These are phyloP conservation scores for Chaetomium fimeti DNA, from an alignment of 495 filamentous ascomycete species.

Conservation along the genomic window DNA sequence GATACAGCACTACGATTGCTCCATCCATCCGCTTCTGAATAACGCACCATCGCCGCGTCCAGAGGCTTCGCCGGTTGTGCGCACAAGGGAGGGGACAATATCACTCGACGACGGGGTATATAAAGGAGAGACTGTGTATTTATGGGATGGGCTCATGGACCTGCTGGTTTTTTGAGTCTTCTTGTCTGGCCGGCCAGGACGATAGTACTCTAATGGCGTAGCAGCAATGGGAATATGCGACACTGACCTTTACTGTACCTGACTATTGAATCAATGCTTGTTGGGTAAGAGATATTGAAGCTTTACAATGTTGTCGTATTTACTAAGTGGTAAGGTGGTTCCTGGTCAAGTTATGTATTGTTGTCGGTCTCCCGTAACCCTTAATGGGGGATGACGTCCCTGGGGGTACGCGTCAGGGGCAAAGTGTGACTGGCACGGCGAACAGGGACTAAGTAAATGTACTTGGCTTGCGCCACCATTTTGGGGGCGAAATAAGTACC, in stretches of 20 bases:
- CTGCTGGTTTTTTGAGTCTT: conserved; percentile 3
- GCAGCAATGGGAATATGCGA: neutral
- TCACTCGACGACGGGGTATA: neutral
- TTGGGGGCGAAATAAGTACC: neutral
- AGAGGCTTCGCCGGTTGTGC: too few relatives aligned
- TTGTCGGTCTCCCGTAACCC: neutral
- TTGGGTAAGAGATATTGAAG: neutral
- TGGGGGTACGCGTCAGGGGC: conserved; percentile 16
- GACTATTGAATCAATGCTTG: neutral
- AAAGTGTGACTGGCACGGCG: neutral
- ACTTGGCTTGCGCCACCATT: neutral
- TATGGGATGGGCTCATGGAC: neutral
- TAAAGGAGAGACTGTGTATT: neutral
- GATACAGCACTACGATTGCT: too few relatives aligned
- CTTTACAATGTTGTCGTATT: too few relatives aligned
- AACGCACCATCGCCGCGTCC: too few relatives aligned
- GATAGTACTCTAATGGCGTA: neutral
- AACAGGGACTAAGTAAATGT: neutral
- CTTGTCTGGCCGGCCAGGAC: neutral
- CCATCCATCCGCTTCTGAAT: too few relatives aligned
- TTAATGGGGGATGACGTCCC: conserved; percentile 7
- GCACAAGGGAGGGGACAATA: neutral
- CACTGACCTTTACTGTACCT: neutral
- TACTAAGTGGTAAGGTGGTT: too few relatives aligned
- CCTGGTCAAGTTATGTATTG: neutral